A percentile compares a stretch with the other conserved stretches of the same genome.
Conservation (phyloP, 208 protist species). For the Trypanosoma cruzi region DNA sequence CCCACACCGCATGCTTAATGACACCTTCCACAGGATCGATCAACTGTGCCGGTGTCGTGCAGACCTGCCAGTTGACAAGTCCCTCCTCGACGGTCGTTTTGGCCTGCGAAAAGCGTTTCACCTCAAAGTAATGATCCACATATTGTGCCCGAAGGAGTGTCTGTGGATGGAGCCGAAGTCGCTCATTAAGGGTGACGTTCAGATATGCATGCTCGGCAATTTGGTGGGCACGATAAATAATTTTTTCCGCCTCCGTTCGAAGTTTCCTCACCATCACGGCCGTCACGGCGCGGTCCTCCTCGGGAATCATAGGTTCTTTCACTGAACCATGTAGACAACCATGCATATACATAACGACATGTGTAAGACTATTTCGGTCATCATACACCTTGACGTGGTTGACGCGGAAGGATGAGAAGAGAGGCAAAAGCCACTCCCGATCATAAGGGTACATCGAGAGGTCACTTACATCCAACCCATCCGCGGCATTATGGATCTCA, state of each 20-base stretch:
- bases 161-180: slow-evolving; percentile 65
- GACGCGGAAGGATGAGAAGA: slow-evolving; percentile 75
- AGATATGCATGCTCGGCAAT: slow-evolving; percentile 52
- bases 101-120: slow-evolving; percentile 55
- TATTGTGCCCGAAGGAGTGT: slow-evolving; percentile 83
- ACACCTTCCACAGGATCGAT: slow-evolving; percentile 68
- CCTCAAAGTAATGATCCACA: slow-evolving; percentile 68
- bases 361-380: slow-evolving; percentile 63
- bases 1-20: slow-evolving; percentile 79
- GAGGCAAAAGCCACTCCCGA: slow-evolving; percentile 80
- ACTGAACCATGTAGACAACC: slow-evolving; percentile 65
- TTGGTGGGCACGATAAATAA: slow-evolving; percentile 31
- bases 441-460: slow-evolving; percentile 70
- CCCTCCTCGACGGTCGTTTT: slow-evolving; percentile 70
- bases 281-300: slow-evolving; percentile 67
- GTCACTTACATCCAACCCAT: slow-evolving; percentile 76
- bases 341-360: slow-evolving; percentile 70
- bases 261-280: slow-evolving; percentile 62
- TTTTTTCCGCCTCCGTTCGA: slow-evolving; percentile 44
- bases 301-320: slow-evolving; percentile 60
- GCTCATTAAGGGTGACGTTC: slow-evolving; percentile 53
- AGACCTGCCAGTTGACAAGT: slow-evolving; percentile 81
- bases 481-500: slow-evolving; percentile 61
- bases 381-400: slow-evolving; percentile 39
- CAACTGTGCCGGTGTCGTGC: slow-evolving; percentile 60